Evolutionary conservation across 371 early-diverging fungal genomes (phyloP), one percentile per base, ranked within the genome.

Genomic region (Neoconidiobolus thromboides): DNA sequence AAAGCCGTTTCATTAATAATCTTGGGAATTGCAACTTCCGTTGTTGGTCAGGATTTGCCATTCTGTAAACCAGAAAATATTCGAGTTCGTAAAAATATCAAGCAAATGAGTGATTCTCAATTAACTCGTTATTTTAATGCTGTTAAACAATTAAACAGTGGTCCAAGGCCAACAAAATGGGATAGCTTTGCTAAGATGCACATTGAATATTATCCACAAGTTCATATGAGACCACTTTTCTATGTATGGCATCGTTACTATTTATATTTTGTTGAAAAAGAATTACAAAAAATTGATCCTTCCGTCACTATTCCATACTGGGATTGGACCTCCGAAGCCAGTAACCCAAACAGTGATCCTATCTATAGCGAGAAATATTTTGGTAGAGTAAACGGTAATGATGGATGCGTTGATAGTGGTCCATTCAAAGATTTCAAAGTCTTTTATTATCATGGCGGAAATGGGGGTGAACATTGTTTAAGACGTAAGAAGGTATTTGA

Each of bases 261-360:
- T 53, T 38, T 74, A 9, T 57, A 46, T 4, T 26, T 59, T 0
- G 67, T 66, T 49, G 75, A 77, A 58, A 26, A 52, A 12, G 64
- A 61, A 12, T 53, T 75, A 6, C 61, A 65, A 38, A 43, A 53
- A 15, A 63, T 71, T 50, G 71, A 77, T 61, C 64, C 71, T 2
- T 14, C 47, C 3, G 68, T 78, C 37, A 59, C 58, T 7, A 63
- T 78, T 12, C 78, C 81, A n/a, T 81, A 72, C 63, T 78, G 78
- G 81, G 72, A 80, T 53, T 78, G 76, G 76, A 63, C 58, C 3
- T 14, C 52, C 26, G 60, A 68, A 48, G 52, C 63, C 9, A 60
- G 61, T 47, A 38, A 53, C 37, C 61, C 60, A 12, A 41, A 40
- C 7, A 10, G n/a, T 6, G 55, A 66, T 2, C 60, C 61, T 14